These are phyloP conservation scores for Gossypium thurberi DNA, from an alignment of 345 rosid species.

Conservation along the genomic window DNA sequence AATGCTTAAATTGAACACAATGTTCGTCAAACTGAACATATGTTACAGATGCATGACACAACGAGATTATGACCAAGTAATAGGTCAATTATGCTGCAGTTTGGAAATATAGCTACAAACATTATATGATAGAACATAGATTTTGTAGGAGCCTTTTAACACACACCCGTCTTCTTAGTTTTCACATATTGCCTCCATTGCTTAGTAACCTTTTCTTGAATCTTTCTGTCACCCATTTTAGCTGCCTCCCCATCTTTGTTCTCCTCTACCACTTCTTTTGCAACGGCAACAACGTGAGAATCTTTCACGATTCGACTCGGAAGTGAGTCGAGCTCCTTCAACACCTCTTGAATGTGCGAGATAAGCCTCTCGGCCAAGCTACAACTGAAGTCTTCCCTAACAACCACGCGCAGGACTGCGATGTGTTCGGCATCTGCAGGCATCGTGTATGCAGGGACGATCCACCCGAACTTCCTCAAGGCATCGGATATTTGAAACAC, in stretches of 20 bases:
- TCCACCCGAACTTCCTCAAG: slow-evolving; percentile 70
- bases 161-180: not conserved
- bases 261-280: not conserved
- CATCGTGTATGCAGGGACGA: slow-evolving; percentile 85
- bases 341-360: slow-evolving; percentile 38
- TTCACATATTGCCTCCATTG: not conserved
- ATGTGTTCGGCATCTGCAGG: slow-evolving; percentile 76
- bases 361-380: slow-evolving; percentile 69
- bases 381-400: slow-evolving; percentile 77
- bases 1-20: too few species aligned
- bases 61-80: too few species aligned
- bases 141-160: not conserved
- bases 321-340: slow-evolving; percentile 50
- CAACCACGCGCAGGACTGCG: slow-evolving; percentile 73
- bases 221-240: not conserved
- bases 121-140: not conserved
- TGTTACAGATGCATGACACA: too few species aligned
- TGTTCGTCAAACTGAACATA: too few species aligned
- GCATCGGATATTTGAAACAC: slow-evolving; percentile 63
- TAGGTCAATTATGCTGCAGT: too few species aligned
- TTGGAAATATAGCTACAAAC: not conserved
- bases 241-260: not conserved
- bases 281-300: not conserved
- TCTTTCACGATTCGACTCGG: slow-evolving; percentile 16
- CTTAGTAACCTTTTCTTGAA: not conserved